Evolutionary conservation across 2,329 filamentous ascomycete species (phyloP).

Genomic region (Cadophora sp.): DNA sequence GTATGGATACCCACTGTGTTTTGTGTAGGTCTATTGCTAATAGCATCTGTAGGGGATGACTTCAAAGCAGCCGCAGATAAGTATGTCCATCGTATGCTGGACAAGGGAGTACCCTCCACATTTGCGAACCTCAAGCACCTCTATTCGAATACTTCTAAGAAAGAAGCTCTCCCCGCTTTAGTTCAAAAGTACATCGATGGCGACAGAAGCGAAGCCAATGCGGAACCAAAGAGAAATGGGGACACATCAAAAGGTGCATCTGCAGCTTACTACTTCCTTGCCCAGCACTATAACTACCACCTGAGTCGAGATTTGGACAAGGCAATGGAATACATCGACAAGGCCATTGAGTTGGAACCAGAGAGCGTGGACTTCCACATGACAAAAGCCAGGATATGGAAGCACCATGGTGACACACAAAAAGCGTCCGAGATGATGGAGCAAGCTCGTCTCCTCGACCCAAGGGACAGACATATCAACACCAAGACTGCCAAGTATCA

Average conservation of each 20-base stretch:
- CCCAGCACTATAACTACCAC: conserved; percentile 95
- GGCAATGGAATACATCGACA: conserved; percentile 82
- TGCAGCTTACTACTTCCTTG: conserved; percentile 89
- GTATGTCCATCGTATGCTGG: conserved; percentile 85
- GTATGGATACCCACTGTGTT: conserved; percentile 47
- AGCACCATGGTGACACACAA: conserved; percentile 81
- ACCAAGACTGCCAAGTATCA: conserved; percentile 98
- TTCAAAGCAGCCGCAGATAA: conserved; percentile 79
- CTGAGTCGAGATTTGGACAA: conserved; percentile 83
- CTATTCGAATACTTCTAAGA: conserved; percentile 81
- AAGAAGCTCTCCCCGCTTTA: conserved; percentile 74
- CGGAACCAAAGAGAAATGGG: conserved; percentile 51
- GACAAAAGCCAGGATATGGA: conserved; percentile 94
- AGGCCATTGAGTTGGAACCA: conserved; percentile 79
- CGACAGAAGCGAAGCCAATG: conserved; percentile 52
- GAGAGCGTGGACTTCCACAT: conserved; percentile 90
- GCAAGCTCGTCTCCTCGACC: conserved; percentile 81
- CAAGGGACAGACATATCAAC: conserved; percentile 96
- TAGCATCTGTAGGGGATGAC: conserved; percentile 65
- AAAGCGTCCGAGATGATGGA: conserved; percentile 91
- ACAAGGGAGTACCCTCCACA: conserved; percentile 92
- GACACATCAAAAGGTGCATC: conserved; percentile 71
- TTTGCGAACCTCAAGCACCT: conserved; percentile 97
- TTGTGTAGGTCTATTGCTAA: conserved; percentile 26
- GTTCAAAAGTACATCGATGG: conserved; percentile 79